phyloP scores from a whole-genome alignment of 371 early-diverging fungal genomes.

The Choanephora cucurbitarum region DNA sequence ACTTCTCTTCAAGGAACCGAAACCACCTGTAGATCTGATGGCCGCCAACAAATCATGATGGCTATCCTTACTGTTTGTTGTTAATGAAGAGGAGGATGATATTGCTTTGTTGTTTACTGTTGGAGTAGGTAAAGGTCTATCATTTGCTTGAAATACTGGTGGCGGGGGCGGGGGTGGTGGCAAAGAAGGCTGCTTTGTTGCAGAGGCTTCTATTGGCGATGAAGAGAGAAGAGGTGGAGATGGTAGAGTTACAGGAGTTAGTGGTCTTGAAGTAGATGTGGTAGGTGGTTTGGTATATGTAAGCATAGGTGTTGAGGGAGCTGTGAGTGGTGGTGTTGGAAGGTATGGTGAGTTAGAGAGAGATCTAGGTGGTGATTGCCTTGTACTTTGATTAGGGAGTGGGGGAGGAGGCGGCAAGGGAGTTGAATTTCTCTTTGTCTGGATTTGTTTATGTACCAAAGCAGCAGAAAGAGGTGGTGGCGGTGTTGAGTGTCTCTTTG shows the following conservation, averaged over 20 bases:
- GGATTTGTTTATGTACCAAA: neutral
- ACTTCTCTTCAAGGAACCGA: conserved; percentile 30
- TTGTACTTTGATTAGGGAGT: conserved; percentile 11
- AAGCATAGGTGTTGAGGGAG: conserved; percentile 12
- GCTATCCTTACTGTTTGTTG: conserved; percentile 10
- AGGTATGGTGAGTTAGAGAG: conserved; percentile 1
- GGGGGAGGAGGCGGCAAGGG: conserved; percentile 22
- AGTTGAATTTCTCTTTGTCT: neutral
- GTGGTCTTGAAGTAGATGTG: neutral
- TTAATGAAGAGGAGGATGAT: conserved; percentile 19
- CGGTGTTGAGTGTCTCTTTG: conserved; percentile 1
- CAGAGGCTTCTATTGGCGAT: no score
- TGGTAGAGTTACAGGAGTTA: no score
- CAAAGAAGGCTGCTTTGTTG: no score
- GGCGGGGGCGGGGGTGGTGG: neutral
- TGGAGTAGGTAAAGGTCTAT: conserved; percentile 6
- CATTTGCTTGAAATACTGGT: neutral
- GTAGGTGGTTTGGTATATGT: neutral
- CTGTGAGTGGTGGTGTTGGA: conserved; percentile 7
- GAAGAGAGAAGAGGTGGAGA: no score
- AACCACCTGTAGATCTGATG: conserved; percentile 44
- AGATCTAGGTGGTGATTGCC: conserved; percentile 12
- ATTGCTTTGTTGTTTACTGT: neutral
- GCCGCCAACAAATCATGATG: conserved; percentile 38
- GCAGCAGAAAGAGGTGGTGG: conserved; percentile 18